Percentiles rank a stretch among this genome's conserved stretches.
Evolutionary conservation across 371 early-diverging fungal genomes (phyloP).

Genomic region (Mycotypha africana): DNA sequence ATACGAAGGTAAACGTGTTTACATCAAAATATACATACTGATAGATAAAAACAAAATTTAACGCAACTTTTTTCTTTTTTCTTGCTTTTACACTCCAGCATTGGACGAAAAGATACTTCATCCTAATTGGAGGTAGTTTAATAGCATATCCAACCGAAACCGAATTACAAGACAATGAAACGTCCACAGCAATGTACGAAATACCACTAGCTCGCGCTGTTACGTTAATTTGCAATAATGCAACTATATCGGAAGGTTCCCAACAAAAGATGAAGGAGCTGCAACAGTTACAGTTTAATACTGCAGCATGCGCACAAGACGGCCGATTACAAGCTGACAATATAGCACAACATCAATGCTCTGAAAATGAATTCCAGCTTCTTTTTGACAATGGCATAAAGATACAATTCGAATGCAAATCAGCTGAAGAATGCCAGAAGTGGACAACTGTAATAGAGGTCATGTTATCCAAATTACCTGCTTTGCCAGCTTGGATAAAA

Average conservation of each 20-base stretch:
- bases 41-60: neutral
- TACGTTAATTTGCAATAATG: too few relatives aligned
- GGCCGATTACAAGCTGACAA: too few relatives aligned
- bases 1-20: constrained; percentile 17
- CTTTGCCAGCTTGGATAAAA: constrained; percentile 11
- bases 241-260: too few relatives aligned
- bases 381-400: constrained; percentile 7
- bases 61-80: neutral
- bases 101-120: constrained; percentile 4
- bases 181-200: too few relatives aligned
- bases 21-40: neutral
- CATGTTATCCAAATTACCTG: constrained; percentile 9
- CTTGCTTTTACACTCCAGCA: neutral
- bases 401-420: constrained; percentile 6
- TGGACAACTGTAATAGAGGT: constrained; percentile 13
- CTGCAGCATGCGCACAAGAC: too few relatives aligned
- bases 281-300: too few relatives aligned
- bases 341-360: too few relatives aligned
- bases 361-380: constrained; percentile 5
- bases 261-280: too few relatives aligned
- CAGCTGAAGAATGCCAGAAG: constrained; percentile 6
- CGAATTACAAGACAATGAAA: neutral
- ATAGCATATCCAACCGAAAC: constrained; percentile 2
- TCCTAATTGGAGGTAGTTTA: constrained; percentile 6
- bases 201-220: too few relatives aligned